Percentiles rank a stretch among this genome's conserved stretches.
Evolutionary conservation across 2,329 filamentous ascomycete genomes (phyloP).

Genomic region (Pyricularia sp.): DNA sequence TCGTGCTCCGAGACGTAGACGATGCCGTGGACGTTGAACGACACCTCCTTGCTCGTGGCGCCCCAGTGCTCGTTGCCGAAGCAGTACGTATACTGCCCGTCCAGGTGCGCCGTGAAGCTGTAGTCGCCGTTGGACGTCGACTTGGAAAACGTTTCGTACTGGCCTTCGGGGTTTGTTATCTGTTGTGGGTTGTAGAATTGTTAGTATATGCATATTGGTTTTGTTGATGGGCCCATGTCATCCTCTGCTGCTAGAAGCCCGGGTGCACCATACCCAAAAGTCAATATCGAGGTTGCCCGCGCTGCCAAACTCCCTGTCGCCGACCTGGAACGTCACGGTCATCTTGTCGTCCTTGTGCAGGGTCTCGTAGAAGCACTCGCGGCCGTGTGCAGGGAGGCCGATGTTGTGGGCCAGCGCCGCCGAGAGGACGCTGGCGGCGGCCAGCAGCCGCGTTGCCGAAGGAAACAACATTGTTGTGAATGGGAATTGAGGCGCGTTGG

Average conservation of each 20-base stretch:
- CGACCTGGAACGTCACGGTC: slow-evolving; percentile 97
- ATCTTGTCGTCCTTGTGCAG: slow-evolving; percentile 94
- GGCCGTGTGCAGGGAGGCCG: slow-evolving; percentile 81
- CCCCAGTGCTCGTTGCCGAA: slow-evolving; percentile 99
- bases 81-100: slow-evolving; percentile 93
- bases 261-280: slow-evolving; percentile 69
- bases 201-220: neutral
- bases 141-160: slow-evolving; percentile 72
- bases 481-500: neutral
- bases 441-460: slow-evolving; percentile 27
- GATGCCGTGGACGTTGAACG: slow-evolving; percentile 97
- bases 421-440: slow-evolving; percentile 44
- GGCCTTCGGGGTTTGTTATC: slow-evolving; percentile 70
- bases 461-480: slow-evolving; percentile 30
- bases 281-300: slow-evolving; percentile 94
- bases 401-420: slow-evolving; percentile 84
- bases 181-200: slow-evolving; percentile 17
- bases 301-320: slow-evolving; percentile 89
- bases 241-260: too few relatives aligned
- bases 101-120: slow-evolving; percentile 74
- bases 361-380: slow-evolving; percentile 95
- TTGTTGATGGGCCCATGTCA: neutral
- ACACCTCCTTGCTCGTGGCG: slow-evolving; percentile 92
- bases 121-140: slow-evolving; percentile 84
- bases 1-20: slow-evolving; percentile 93